Evolutionary conservation across 2,329 filamentous ascomycete genomes (phyloP), one percentile per base, ranked within the genome.

Genomic region (Stemphylium lycopersici): DNA sequence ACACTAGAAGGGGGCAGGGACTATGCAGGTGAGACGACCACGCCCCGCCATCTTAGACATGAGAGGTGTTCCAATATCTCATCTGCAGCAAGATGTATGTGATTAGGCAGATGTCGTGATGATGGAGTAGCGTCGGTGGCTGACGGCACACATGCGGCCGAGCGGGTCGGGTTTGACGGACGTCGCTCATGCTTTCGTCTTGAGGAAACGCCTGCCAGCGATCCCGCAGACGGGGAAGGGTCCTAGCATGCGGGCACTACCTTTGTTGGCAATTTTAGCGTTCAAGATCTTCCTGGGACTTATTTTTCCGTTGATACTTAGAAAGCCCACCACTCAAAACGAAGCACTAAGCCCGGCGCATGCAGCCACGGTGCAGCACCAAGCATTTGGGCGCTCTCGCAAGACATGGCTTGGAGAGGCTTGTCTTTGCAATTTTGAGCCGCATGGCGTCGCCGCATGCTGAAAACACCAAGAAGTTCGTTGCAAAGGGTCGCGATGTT

Each of bases 241-340:
- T 32, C 26, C 31, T 39, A 13, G 29, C 45, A 36, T 39, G 18
- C 15, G 22, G 24, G 39, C 51, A 10, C 34, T 44, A 46, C 29
- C 26, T 34, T 36, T 24, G 24, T 26, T 48, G 48, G 48, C 48
- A 50, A 37, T 32, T 32, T 32, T 34, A 44, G 32, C 40, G 48
- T 38, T 50, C 32, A 33, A 44, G 48, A 50, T 50, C 26, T 18
- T 13, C 16, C 32, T 43, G 38, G 22, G 36, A 32, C 48, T 29
- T 33, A 47, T 47, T 52, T 32, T 41, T 52, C 52, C 42, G 52
- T 15, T 41, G 42, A 24, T 34, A 36, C 26, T 41, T 8, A 42
- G n/a, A 55, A 54, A 52, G 29, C 31, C 52, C 52, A 33, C 52
- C 52, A 55, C 40, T 55, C n/a, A 52, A 18, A 20, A 8, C 13